Conservation (phyloP, 1,284 basidiomycete genomes). For the Cutaneotrichosporon dermatis region DNA sequence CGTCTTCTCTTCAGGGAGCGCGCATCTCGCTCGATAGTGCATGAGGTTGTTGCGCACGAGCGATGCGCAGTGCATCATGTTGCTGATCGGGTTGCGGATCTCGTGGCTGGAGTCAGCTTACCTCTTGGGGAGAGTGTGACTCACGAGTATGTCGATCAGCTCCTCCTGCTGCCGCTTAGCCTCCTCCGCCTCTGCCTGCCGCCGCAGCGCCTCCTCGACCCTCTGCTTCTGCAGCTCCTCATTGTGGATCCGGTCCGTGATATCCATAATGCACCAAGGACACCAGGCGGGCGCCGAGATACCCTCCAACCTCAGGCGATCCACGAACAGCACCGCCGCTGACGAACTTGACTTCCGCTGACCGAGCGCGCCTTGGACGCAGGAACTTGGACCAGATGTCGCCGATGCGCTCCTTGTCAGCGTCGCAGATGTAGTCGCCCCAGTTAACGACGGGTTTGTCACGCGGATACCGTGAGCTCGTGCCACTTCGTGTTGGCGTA, state of each 20-base stretch:
- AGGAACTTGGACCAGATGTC: conserved; percentile 21
- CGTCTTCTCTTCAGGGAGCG: neutral
- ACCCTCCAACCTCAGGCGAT: neutral
- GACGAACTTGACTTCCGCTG: neutral
- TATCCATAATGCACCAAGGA: conserved; percentile 41
- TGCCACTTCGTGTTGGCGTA: conserved; percentile 40
- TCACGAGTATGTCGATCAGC: conserved; percentile 45
- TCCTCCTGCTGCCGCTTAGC: conserved; percentile 45
- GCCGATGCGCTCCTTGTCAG: conserved; percentile 15
- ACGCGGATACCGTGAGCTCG: conserved; percentile 27
- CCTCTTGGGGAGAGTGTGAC: conserved; percentile 38
- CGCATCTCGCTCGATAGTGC: conserved; percentile 34
- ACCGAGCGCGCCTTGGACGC: neutral
- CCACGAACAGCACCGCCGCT: neutral
- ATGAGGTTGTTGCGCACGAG: conserved; percentile 43
- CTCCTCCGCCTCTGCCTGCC: conserved; percentile 43
- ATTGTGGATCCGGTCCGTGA: conserved; percentile 41
- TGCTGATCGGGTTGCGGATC: conserved; percentile 31
- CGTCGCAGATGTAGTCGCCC: conserved; percentile 28
- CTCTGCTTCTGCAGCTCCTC: conserved; percentile 40
- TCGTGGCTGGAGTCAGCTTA: conserved; percentile 21
- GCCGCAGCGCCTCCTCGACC: conserved; percentile 39
- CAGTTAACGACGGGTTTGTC: conserved; percentile 27
- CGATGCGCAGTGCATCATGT: conserved; percentile 33
- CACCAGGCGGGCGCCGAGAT: conserved; percentile 24